phyloP scores from a whole-genome alignment of 208 protist genomes.

The Leishmania gerbilli region DNA sequence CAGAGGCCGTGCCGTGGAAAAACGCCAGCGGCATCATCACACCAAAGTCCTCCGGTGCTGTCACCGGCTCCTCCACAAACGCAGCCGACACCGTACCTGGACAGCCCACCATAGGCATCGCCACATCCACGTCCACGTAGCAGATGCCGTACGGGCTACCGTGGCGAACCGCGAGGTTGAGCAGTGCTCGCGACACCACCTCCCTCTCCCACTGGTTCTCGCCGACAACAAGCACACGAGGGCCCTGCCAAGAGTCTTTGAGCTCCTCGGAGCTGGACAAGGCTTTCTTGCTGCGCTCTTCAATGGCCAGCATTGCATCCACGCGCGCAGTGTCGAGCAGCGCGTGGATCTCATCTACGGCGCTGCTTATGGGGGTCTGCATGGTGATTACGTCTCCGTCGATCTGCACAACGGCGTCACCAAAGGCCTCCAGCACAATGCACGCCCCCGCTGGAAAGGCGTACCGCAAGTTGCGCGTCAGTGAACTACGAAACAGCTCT shows the following conservation, averaged over 20 bases:
- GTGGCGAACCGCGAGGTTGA: conserved; percentile 62
- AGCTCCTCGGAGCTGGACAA: conserved; percentile 20
- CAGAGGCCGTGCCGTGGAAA: conserved; percentile 69
- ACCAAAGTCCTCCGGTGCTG: conserved; percentile 72
- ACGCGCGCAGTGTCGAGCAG: conserved; percentile 52
- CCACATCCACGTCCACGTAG: conserved; percentile 77
- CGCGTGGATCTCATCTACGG: conserved; percentile 55
- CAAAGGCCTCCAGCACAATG: conserved; percentile 43
- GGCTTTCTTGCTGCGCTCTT: conserved; percentile 8
- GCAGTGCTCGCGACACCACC: conserved; percentile 50
- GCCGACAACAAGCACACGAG: conserved; percentile 77
- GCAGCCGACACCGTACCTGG: conserved; percentile 68
- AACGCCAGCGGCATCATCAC: conserved; percentile 76
- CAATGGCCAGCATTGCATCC: conserved; percentile 40
- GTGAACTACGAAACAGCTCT: conserved; percentile 48
- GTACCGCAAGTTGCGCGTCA: conserved; percentile 69
- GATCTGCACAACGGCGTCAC: conserved; percentile 46
- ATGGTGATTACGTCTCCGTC: conserved; percentile 38
- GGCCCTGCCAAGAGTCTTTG: conserved; percentile 39
- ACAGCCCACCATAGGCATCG: conserved; percentile 70
- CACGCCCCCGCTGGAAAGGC: conserved; percentile 42
- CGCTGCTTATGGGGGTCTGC: conserved; percentile 26
- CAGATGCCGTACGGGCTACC: conserved; percentile 45
- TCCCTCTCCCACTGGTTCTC: conserved; percentile 74
- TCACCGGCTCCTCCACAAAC: conserved; percentile 65